phyloP scores from a whole-genome alignment of 306 rosid species.

The Betula pendula region DNA sequence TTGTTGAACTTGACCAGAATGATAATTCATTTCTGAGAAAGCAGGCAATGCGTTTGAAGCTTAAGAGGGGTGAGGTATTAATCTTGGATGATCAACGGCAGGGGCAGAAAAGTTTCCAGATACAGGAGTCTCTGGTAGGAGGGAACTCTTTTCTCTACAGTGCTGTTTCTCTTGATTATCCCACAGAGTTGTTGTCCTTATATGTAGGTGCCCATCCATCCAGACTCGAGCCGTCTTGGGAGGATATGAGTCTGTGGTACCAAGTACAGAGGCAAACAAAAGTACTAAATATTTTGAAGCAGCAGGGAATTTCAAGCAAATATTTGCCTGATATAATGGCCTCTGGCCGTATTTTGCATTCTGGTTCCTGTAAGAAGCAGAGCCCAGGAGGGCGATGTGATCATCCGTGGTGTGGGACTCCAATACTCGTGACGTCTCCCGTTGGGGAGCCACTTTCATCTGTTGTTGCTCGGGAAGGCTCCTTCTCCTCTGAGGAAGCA shows the following conservation, averaged over 20 bases:
- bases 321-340: slow-evolving; percentile 75
- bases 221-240: slow-evolving; percentile 89
- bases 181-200: slow-evolving; percentile 54
- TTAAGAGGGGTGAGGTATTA: slow-evolving; percentile 61
- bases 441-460: slow-evolving; percentile 71
- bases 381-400: slow-evolving; percentile 79
- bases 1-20: slow-evolving; percentile 69
- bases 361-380: slow-evolving; percentile 74
- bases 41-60: slow-evolving; percentile 54
- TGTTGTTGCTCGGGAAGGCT: slow-evolving; percentile 55
- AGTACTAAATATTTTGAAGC: slow-evolving; percentile 73
- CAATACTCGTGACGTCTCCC: slow-evolving; percentile 85
- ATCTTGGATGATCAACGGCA: slow-evolving; percentile 75
- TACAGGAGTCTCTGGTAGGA: slow-evolving; percentile 66
- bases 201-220: slow-evolving; percentile 85
- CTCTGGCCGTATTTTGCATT: slow-evolving; percentile 82
- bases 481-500: slow-evolving; percentile 71
- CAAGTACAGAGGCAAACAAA: slow-evolving; percentile 95
- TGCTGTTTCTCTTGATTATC: slow-evolving; percentile 67
- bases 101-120: slow-evolving; percentile 78
- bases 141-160: slow-evolving; percentile 64
- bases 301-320: slow-evolving; percentile 66
- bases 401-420: slow-evolving; percentile 90
- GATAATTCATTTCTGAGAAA: slow-evolving; percentile 36
- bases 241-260: slow-evolving; percentile 98